Conservation (phyloP, 257 asterid genomes). For the Solanum bukasovii region DNA sequence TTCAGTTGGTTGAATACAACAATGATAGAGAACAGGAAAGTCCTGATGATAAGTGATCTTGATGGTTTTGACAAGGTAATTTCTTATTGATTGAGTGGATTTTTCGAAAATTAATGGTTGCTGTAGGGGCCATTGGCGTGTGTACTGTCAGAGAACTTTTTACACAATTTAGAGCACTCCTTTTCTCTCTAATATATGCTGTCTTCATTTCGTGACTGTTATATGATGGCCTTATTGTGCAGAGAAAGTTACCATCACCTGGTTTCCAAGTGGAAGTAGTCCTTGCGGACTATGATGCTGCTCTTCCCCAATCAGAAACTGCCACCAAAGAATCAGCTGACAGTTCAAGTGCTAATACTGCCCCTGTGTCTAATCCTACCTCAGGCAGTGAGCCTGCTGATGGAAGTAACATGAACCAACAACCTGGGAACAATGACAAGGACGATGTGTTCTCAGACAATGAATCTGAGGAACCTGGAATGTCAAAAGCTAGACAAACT, state of each 20-base stretch:
- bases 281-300: slow-evolving; percentile 56
- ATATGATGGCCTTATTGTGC: slow-evolving; percentile 8
- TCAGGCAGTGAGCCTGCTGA: slow-evolving; percentile 26
- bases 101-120: background rate
- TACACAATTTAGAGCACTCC: background rate
- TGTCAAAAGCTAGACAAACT: slow-evolving; percentile 24
- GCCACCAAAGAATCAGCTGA: slow-evolving; percentile 18
- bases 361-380: slow-evolving; percentile 18
- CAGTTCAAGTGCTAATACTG: slow-evolving; percentile 21
- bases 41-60: slow-evolving; percentile 63
- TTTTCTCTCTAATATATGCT: background rate
- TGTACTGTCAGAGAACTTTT: background rate
- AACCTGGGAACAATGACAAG: slow-evolving; percentile 16
- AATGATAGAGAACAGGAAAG: slow-evolving; percentile 84
- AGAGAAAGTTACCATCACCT: slow-evolving; percentile 96
- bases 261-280: slow-evolving; percentile 95
- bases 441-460: slow-evolving; percentile 66
- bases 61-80: slow-evolving; percentile 98
- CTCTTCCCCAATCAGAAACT: slow-evolving; percentile 34
- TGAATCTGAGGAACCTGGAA: slow-evolving; percentile 38
- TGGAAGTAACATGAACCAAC: slow-evolving; percentile 22
- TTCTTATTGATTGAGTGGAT: background rate
- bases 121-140: background rate
- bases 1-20: slow-evolving; percentile 96
- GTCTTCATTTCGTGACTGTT: background rate